A percentile compares a stretch with the other conserved stretches of the same genome.
These are phyloP conservation scores for Pelargonium nanum DNA, from an alignment of 345 rosid genomes.

Conservation along the genomic window DNA sequence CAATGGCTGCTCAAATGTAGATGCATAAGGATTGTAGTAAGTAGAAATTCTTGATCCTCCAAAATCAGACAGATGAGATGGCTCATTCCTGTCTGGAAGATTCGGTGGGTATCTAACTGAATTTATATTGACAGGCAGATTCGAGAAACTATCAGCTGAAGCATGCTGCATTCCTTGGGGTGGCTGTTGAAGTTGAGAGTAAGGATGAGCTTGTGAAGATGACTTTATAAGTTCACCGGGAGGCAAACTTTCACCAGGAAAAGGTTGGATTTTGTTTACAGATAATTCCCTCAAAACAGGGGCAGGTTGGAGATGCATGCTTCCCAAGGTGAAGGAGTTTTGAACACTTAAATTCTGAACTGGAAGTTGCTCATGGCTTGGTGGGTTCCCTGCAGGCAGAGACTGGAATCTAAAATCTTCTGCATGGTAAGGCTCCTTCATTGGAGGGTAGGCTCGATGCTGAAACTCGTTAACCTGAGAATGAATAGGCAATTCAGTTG, in stretches of 20 bases:
- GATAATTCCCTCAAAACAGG: conserved; percentile 16
- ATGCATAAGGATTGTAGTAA: conserved; percentile 30
- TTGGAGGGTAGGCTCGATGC: conserved; percentile 17
- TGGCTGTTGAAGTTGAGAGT: conserved; percentile 25
- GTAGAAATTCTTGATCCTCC: conserved; percentile 23
- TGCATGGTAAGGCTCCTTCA: conserved; percentile 12
- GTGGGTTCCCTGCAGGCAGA: conserved; percentile 13
- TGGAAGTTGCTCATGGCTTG: conserved; percentile 14
- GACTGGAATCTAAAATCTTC: conserved; percentile 16
- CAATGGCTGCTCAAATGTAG: conserved; percentile 37
- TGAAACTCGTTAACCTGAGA: conserved; percentile 28
- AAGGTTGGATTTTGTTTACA: conserved; percentile 19
- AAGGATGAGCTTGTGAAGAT: conserved; percentile 28
- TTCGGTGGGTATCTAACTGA: conserved; percentile 22
- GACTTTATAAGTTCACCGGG: conserved; percentile 19
- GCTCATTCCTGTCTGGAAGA: conserved; percentile 18
- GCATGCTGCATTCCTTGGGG: conserved; percentile 15
- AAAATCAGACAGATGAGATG: conserved; percentile 15
- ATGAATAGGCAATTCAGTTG: conserved; percentile 19
- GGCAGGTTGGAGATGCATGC: conserved; percentile 13
- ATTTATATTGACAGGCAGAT: conserved; percentile 15
- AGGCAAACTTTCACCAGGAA: conserved; percentile 20
- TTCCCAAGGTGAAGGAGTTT: conserved; percentile 16
- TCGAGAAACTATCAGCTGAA: conserved; percentile 8
- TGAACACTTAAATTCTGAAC: conserved; percentile 7